Conservation (phyloP, 306 rosid species). For the Trichosanthes cucumerina region DNA sequence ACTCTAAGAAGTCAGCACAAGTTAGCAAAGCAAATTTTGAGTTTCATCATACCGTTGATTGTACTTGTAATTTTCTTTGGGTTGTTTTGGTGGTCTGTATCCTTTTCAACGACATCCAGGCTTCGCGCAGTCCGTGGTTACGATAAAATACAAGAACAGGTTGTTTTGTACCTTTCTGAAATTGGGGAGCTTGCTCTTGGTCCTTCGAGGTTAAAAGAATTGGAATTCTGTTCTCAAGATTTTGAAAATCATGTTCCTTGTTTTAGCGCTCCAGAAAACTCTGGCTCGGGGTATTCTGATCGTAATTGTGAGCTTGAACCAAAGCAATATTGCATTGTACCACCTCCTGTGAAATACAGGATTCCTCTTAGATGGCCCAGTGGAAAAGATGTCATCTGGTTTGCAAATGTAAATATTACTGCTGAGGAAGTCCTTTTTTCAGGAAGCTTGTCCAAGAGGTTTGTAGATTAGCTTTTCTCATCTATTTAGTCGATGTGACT, state of each 20-base stretch:
- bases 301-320: conserved; percentile 46
- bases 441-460: conserved; percentile 95
- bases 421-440: conserved; percentile 89
- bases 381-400: conserved; percentile 89
- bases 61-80: conserved; percentile 61
- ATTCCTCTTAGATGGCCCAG: conserved; percentile 96
- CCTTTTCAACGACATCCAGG: background rate
- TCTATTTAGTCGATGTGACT: conserved; percentile 11
- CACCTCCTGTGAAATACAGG: conserved; percentile 67
- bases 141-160: conserved; percentile 67
- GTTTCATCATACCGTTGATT: conserved; percentile 51
- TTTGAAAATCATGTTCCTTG: conserved; percentile 74
- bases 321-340: conserved; percentile 58
- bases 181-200: conserved; percentile 75
- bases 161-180: conserved; percentile 70
- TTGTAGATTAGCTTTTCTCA: conserved; percentile 10
- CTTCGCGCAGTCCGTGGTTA: background rate
- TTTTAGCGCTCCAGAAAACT: conserved; percentile 55
- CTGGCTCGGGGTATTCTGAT: conserved; percentile 41
- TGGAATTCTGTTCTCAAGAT: conserved; percentile 73
- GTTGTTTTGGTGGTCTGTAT: conserved; percentile 52
- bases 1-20: conserved; percentile 57
- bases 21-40: conserved; percentile 49
- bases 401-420: conserved; percentile 70
- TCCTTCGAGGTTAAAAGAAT: conserved; percentile 55